Evolutionary conservation across 2,329 filamentous ascomycete species (phyloP), one percentile per base, ranked within the genome.

Genomic region (Ascochyta fabae): DNA sequence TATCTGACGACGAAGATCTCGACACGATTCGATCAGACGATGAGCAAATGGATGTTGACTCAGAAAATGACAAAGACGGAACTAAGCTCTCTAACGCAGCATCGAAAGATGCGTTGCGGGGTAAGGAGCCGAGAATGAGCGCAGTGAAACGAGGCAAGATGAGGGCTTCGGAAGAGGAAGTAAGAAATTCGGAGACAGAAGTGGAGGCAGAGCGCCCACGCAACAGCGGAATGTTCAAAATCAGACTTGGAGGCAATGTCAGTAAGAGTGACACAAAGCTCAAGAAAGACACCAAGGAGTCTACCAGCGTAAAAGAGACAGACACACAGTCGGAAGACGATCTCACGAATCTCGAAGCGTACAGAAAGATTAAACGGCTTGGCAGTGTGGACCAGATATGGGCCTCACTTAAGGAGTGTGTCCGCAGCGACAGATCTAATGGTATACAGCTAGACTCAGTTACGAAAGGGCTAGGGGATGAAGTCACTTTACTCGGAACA

Each of bases 11-110:
- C 16, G 15, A 16, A 10, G 39, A 41, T 12, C 7, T 16, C 9
- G 23, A 13, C 6, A 41, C 23, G 6, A 26, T 41, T 22, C 51
- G 67, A 26, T 29, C 33, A 12, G 62, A 63, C 23, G 56, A 61
- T 16, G 6, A 29, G 10, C 13, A 4, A 13, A 42, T 16, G 24
- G n/a, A 42, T 42, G 7, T 29, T 15, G 40, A 42, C 8, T 8
- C n/a, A 15, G 10, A 42, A 29, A 5, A n/a, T 9, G 24, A 16
- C 23, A 6, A 31, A 31, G 40, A 42, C 16, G 40, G 8, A 29
- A 15, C 6, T 7, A 12, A 12, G 2, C 23, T 7, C 22, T 24
- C n/a, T 7, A 15, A n/a, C 7, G 12, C 24, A 23, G 24, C 12
- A 7, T 12, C 12, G 27, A 3, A 19, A 44, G 6, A 9, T 15